Evolutionary conservation across 352 stramenopile genomes (phyloP).

Genomic region (Pythium coloratum): DNA sequence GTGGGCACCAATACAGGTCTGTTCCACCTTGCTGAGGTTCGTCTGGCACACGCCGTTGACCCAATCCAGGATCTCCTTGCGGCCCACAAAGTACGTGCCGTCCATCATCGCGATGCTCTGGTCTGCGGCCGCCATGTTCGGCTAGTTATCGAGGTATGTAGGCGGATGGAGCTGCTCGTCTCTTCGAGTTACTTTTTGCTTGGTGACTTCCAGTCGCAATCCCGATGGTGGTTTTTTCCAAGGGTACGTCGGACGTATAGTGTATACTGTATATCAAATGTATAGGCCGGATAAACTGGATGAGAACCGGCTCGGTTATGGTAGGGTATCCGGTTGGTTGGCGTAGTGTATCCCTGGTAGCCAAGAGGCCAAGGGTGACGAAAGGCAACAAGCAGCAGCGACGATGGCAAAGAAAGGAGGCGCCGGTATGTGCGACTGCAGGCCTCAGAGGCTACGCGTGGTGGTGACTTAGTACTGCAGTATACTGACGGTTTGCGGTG

Average conservation of each 20-base stretch:
- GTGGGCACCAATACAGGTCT: conserved; percentile 95
- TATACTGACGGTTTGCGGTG: background rate
- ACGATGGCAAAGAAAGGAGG: conserved; percentile 52
- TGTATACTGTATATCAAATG: conserved; percentile 1
- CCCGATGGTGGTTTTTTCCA: background rate
- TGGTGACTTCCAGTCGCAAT: conserved; percentile 7
- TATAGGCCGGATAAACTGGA: background rate
- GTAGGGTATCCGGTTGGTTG: background rate
- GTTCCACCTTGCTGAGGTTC: conserved; percentile 96
- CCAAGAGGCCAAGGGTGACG: background rate
- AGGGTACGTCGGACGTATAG: background rate
- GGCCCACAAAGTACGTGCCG: conserved; percentile 95
- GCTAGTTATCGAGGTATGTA: conserved; percentile 2
- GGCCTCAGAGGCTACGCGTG: background rate
- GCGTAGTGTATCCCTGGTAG: background rate
- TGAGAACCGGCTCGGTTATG: conserved; percentile 2
- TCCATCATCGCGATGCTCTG: conserved; percentile 96
- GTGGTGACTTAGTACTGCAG: background rate
- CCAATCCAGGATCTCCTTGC: conserved; percentile 98
- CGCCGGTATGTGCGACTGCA: conserved; percentile 12
- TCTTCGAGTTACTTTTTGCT: background rate
- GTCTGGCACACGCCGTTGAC: conserved; percentile 96
- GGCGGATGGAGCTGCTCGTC: conserved; percentile 1
- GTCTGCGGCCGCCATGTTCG: conserved; percentile 68
- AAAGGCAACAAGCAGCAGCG: conserved; percentile 21